These are phyloP conservation scores for Carex myosuroides DNA, from an alignment of 176 grass and related monocot genomes.

Conservation along the genomic window DNA sequence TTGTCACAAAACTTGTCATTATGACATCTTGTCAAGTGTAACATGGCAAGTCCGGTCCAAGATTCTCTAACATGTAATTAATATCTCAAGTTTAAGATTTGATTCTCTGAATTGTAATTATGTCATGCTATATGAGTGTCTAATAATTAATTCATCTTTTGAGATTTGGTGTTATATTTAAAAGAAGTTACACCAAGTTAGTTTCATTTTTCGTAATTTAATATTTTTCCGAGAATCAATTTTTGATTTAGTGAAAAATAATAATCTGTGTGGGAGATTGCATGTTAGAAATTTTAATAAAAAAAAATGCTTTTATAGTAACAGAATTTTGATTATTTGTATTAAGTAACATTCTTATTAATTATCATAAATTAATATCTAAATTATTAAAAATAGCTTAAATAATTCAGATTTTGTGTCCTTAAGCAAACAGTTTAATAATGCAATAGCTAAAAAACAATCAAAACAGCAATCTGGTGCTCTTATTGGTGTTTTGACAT, in stretches of 20 bases:
- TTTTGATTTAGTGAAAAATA: no score
- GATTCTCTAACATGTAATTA: conserved; percentile 13
- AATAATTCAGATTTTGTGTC: no score
- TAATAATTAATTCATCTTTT: neutral
- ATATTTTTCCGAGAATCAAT: no score
- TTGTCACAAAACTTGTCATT: neutral
- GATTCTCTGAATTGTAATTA: neutral
- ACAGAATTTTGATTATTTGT: no score
- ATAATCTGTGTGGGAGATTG: no score
- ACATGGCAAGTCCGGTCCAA: conserved; percentile 4
- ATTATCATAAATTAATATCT: no score
- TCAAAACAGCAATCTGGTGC: neutral
- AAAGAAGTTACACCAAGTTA: neutral
- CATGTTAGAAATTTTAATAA: no score
- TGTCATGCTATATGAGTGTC: neutral
- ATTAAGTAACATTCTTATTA: no score
- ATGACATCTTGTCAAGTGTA: neutral
- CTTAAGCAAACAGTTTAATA: neutral
- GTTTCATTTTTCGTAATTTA: no score
- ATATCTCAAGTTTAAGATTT: neutral
- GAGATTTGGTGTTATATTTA: neutral
- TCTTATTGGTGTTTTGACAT: no score
- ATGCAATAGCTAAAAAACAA: neutral
- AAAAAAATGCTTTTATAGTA: no score
- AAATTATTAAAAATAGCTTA: no score